Percentiles rank a stretch among this genome's conserved stretches.
Evolutionary conservation across 805 yeast species (phyloP).

Genomic region (Kluyveromyces wickerhamii): DNA sequence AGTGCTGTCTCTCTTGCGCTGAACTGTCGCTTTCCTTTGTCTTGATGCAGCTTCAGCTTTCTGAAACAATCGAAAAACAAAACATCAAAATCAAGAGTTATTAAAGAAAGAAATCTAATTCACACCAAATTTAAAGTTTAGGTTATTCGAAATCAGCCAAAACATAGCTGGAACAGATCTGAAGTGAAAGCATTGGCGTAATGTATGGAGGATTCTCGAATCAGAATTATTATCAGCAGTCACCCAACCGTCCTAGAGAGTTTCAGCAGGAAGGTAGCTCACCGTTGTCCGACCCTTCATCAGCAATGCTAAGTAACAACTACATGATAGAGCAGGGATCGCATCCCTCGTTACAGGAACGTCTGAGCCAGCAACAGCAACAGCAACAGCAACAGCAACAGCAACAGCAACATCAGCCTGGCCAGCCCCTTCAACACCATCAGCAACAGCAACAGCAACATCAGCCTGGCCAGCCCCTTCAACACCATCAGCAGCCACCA

Average conservation of each 20-base stretch:
- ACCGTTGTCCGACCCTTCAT: constrained; percentile 23
- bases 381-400: constrained; percentile 8
- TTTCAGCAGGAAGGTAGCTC: constrained; percentile 1
- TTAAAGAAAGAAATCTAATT: no score
- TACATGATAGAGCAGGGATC: constrained; percentile 34
- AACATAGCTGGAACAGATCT: no score
- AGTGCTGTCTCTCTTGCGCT: no score
- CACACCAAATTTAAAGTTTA: no score
- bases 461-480: constrained; percentile 2
- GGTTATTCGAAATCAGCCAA: no score
- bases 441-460: constrained; percentile 4
- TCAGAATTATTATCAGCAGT: constrained; percentile 5
- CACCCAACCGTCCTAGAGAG: not conserved
- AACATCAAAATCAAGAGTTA: no score
- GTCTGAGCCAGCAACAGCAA: constrained; percentile 11
- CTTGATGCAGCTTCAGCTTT: no score
- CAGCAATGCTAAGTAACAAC: constrained; percentile 29
- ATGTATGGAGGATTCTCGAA: constrained; percentile 4
- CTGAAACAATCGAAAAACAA: no score
- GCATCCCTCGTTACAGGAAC: constrained; percentile 32
- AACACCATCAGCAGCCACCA: constrained; percentile 6
- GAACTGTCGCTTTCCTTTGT: no score
- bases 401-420: not conserved
- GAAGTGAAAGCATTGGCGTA: no score
- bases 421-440: constrained; percentile 5